These are phyloP conservation scores for Myxozyma geophila DNA, from an alignment of 805 yeast genomes.

Conservation along the genomic window DNA sequence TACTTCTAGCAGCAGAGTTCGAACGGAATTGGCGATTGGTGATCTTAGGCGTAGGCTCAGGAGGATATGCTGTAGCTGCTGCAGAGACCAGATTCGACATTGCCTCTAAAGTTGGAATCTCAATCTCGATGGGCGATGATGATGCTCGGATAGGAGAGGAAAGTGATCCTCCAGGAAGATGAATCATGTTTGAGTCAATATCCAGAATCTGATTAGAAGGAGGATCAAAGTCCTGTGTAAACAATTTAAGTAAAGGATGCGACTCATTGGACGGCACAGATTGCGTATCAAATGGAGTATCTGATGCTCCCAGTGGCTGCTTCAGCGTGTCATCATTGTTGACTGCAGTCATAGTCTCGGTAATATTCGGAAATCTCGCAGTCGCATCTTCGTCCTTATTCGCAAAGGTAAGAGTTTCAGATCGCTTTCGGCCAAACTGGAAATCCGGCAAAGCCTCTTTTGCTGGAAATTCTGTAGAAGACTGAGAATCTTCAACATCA, in stretches of 20 bases:
- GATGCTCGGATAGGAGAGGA: conserved; percentile 5
- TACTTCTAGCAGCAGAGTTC: conserved; percentile 24
- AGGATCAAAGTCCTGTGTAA: conserved; percentile 19
- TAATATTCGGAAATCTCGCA: not conserved
- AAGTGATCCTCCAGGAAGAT: conserved; percentile 3
- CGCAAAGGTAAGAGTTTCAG: not conserved
- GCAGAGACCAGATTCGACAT: conserved; percentile 36
- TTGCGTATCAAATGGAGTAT: not conserved
- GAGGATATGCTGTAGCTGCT: conserved; percentile 20
- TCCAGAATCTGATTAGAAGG: conserved; percentile 3
- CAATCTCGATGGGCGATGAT: conserved; percentile 40
- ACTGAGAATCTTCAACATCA: conserved; percentile 20
- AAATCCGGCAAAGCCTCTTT: not conserved
- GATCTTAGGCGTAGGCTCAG: conserved; percentile 27
- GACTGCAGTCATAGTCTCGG: not conserved
- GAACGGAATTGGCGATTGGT: conserved; percentile 40
- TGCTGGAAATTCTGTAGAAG: not conserved
- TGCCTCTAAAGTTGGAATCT: conserved; percentile 42
- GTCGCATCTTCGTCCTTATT: not conserved
- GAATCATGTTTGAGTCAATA: conserved; percentile 17
- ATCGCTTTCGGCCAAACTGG: not conserved
- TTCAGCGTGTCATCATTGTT: conserved; percentile 1
- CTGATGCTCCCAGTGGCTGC: not conserved
- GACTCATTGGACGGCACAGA: not conserved
- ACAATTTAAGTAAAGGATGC: conserved; percentile 30